Percentiles rank a stretch among this genome's conserved stretches.
Evolutionary conservation across 352 stramenopile genomes (phyloP).

Genomic region (Phytopythium oedochilum): DNA sequence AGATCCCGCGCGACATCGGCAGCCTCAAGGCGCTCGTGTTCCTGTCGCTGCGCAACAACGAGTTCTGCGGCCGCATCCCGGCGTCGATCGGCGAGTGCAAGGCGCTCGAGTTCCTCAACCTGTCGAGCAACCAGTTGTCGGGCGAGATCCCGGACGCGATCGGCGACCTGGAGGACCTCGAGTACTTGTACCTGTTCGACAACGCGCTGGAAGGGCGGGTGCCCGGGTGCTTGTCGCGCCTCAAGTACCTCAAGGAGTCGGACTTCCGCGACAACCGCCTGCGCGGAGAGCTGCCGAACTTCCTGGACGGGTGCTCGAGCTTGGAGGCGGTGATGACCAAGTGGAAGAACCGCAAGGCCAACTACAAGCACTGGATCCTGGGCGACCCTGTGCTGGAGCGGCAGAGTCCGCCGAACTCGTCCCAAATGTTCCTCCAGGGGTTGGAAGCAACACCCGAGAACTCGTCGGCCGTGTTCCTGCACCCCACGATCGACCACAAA

Average conservation of each 20-base stretch:
- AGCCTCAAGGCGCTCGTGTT: constrained; percentile 68
- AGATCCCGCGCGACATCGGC: constrained; percentile 60
- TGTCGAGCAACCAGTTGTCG: constrained; percentile 78
- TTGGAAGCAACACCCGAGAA: constrained; percentile 50
- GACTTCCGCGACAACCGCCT: constrained; percentile 80
- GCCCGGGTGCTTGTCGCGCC: constrained; percentile 52
- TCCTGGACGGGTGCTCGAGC: constrained; percentile 74
- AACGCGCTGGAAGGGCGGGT: constrained; percentile 70
- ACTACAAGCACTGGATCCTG: constrained; percentile 65
- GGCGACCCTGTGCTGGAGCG: constrained; percentile 54
- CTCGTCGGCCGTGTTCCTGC: constrained; percentile 55
- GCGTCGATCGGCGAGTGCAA: constrained; percentile 66
- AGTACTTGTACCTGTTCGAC: constrained; percentile 87
- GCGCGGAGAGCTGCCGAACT: constrained; percentile 72
- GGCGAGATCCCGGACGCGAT: constrained; percentile 64
- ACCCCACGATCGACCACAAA: constrained; percentile 51
- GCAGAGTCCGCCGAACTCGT: constrained; percentile 16
- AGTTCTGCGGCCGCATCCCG: constrained; percentile 62
- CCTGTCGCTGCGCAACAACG: constrained; percentile 83
- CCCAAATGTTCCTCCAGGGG: constrained; percentile 47
- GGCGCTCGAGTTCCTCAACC: constrained; percentile 79
- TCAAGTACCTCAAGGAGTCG: constrained; percentile 79
- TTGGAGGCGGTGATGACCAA: constrained; percentile 77
- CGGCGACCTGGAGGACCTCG: constrained; percentile 68
- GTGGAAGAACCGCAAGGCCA: constrained; percentile 82